A percentile compares a stretch with the other conserved stretches of the same genome.
Evolutionary conservation across 495 filamentous ascomycete genomes (phyloP).

Genomic region (Aspergillus affinis): DNA sequence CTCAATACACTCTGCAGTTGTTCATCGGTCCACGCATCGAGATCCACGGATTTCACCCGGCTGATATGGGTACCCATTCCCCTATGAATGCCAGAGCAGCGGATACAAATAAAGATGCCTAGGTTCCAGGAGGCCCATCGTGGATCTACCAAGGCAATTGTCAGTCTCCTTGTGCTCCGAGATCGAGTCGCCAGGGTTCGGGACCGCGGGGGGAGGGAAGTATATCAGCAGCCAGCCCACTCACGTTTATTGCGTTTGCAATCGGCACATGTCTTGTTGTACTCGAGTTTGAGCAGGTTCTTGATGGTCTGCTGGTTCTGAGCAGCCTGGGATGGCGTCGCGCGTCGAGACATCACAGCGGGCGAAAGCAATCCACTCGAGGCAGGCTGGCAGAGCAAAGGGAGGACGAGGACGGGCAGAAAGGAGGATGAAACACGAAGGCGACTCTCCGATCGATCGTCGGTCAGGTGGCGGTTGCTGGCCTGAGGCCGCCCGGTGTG

Average conservation of each 20-base stretch:
- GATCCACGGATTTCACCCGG: constrained; percentile 94
- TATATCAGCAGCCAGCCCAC: constrained; percentile 31
- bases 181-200: neutral
- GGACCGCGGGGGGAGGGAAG: neutral
- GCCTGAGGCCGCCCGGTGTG: constrained; percentile 24
- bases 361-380: constrained; percentile 17
- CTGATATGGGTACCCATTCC: constrained; percentile 99
- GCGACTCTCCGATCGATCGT: constrained; percentile 5
- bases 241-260: constrained; percentile 98
- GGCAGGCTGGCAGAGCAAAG: constrained; percentile 4
- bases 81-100: constrained; percentile 96
- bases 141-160: constrained; percentile 60
- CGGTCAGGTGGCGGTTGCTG: constrained; percentile 21
- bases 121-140: constrained; percentile 99
- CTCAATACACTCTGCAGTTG: constrained; percentile 86
- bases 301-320: constrained; percentile 92
- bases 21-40: constrained; percentile 98
- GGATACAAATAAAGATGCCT: constrained; percentile 94
- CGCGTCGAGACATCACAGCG: constrained; percentile 79
- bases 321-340: constrained; percentile 75
- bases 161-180: constrained; percentile 11
- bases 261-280: constrained; percentile 95
- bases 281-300: constrained; percentile 83
- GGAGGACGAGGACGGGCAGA: constrained; percentile 8
- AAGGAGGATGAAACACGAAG: constrained; percentile 19